A percentile compares a stretch with the other conserved stretches of the same genome.
Conservation (phyloP, 768 basidiomycete species). For the Brasilioporus rufonigricans region DNA sequence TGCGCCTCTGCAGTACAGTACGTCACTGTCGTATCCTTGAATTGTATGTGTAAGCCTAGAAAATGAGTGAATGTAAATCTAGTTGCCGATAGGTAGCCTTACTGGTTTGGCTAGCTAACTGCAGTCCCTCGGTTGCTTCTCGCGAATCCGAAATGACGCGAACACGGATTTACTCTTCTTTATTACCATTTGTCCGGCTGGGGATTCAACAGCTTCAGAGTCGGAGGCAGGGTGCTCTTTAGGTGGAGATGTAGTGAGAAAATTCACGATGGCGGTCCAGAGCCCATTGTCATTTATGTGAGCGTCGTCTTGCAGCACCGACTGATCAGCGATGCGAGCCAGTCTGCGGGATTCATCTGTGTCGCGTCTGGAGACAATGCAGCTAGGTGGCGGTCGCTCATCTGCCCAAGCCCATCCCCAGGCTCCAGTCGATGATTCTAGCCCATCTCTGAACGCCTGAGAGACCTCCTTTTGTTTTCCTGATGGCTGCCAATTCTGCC, state of each 20-base stretch:
- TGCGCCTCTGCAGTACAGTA: neutral
- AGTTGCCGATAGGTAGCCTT: neutral
- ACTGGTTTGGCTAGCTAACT: neutral
- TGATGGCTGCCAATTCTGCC: constrained; percentile 15
- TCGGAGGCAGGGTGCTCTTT: constrained; percentile 33
- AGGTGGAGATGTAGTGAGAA: constrained; percentile 54
- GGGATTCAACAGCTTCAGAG: constrained; percentile 7
- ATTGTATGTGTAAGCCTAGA: constrained; percentile 1
- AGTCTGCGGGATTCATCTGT: constrained; percentile 75
- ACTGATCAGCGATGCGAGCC: constrained; percentile 71
- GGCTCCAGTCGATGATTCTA: constrained; percentile 47
- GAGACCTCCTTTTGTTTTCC: constrained; percentile 21
- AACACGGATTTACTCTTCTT: constrained; percentile 30
- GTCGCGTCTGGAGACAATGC: constrained; percentile 87
- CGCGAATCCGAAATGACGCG: constrained; percentile 19
- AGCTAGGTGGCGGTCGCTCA: constrained; percentile 88
- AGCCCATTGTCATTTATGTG: constrained; percentile 66
- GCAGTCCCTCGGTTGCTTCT: constrained; percentile 5
- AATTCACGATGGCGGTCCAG: constrained; percentile 66
- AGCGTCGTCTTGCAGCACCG: constrained; percentile 55
- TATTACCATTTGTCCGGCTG: neutral
- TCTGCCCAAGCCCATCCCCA: constrained; percentile 87
- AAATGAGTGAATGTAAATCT: neutral
- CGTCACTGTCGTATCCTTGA: neutral
- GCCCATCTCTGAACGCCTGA: constrained; percentile 27